phyloP scores from a whole-genome alignment of 768 basidiomycete genomes.

The Mycena metata region DNA sequence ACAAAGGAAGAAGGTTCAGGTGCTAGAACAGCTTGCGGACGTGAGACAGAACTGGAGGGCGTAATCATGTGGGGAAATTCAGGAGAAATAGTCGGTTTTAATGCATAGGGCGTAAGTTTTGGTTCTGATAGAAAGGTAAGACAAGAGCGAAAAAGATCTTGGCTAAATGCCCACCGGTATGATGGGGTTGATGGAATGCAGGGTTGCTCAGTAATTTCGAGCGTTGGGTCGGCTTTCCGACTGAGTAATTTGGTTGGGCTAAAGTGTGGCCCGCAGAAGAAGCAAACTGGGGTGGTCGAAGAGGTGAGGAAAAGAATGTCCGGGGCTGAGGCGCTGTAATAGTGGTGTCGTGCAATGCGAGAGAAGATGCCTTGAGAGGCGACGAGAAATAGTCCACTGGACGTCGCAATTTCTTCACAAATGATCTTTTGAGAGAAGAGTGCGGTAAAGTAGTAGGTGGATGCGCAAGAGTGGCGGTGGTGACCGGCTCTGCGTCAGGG shows the following conservation, averaged over 20 bases:
- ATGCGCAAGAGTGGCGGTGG: neutral
- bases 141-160: neutral
- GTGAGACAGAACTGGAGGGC: constrained; percentile 4
- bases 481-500: neutral
- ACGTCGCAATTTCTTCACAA: constrained; percentile 20
- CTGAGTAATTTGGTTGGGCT: neutral
- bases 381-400: constrained; percentile 20
- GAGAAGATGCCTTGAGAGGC: constrained; percentile 1
- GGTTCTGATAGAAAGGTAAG: constrained; percentile 3
- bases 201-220: neutral
- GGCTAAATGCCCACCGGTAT: neutral
- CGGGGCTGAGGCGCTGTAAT: neutral
- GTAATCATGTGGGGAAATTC: neutral
- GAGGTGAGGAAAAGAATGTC: constrained; percentile 21
- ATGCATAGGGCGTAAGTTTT: neutral
- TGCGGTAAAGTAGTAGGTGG: constrained; percentile 3
- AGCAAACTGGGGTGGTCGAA: constrained; percentile 8
- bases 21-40: neutral
- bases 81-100: neutral
- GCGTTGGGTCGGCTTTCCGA: neutral
- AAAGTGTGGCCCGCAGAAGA: neutral
- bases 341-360: neutral
- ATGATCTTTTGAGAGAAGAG: neutral
- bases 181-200: neutral
- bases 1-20: neutral